A percentile compares a stretch with the other conserved stretches of the same genome.
Conservation (phyloP, 2,329 filamentous ascomycete species). For the Penicillium expansum region DNA sequence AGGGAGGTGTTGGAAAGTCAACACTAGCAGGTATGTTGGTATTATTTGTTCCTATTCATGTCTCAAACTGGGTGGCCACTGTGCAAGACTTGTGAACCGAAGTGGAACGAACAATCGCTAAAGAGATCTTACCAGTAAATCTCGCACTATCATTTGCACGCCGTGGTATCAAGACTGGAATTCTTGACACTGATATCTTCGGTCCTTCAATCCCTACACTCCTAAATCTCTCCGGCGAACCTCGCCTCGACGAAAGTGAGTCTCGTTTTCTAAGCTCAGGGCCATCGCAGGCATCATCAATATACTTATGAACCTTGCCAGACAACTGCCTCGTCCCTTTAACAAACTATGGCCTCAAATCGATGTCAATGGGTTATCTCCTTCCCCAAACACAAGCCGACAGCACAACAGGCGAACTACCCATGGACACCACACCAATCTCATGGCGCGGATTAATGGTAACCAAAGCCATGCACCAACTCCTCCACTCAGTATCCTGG, state of each 20-base stretch:
- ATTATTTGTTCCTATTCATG: background rate
- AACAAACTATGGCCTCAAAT: conserved; percentile 92
- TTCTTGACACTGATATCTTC: conserved; percentile 95
- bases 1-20: conserved; percentile 97
- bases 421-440: conserved; percentile 64
- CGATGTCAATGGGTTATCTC: conserved; percentile 98
- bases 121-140: conserved; percentile 54
- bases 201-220: conserved; percentile 92
- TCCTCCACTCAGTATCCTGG: conserved; percentile 95
- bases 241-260: conserved; percentile 69
- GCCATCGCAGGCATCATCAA: background rate
- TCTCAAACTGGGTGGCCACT: background rate
- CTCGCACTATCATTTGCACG: conserved; percentile 82
- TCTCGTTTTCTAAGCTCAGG: conserved; percentile 16
- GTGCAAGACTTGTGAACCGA: background rate
- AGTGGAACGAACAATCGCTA: background rate
- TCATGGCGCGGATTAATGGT: conserved; percentile 98
- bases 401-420: conserved; percentile 27
- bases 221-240: conserved; percentile 76
- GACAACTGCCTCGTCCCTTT: conserved; percentile 70
- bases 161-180: conserved; percentile 75
- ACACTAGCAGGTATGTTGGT: conserved; percentile 70
- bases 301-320: conserved; percentile 18
- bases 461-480: conserved; percentile 92
- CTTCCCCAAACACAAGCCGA: conserved; percentile 48